Percentiles rank a stretch among this genome's conserved stretches.
Evolutionary conservation across 2,329 filamentous ascomycete species (phyloP).

Genomic region (Colletotrichum higginsianum): DNA sequence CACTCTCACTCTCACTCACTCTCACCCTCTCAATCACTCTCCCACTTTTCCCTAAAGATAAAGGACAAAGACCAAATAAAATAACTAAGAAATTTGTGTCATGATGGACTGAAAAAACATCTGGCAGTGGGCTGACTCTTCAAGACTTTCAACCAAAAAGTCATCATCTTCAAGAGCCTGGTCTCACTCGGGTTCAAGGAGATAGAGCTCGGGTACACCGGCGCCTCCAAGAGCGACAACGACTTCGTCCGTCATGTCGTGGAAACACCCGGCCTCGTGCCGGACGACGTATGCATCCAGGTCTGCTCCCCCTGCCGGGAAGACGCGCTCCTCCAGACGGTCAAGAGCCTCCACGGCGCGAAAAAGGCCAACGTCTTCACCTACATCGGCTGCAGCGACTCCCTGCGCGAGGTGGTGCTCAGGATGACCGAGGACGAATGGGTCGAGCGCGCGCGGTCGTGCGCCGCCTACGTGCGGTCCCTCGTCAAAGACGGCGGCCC

Average conservation of each 20-base stretch:
- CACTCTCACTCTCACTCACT: no score
- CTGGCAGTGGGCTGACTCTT: background rate
- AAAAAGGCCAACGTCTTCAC: constrained; percentile 96
- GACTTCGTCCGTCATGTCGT: constrained; percentile 91
- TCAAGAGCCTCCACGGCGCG: constrained; percentile 87
- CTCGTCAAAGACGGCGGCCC: constrained; percentile 86
- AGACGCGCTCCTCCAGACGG: constrained; percentile 91
- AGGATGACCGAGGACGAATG: constrained; percentile 86
- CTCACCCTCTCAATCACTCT: no score
- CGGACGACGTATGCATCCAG: constrained; percentile 91
- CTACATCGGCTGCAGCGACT: constrained; percentile 95
- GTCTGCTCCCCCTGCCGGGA: constrained; percentile 92
- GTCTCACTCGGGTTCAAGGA: constrained; percentile 94
- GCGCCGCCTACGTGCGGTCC: constrained; percentile 86
- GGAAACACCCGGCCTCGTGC: constrained; percentile 84
- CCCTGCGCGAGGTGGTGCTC: constrained; percentile 93
- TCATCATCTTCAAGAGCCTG: constrained; percentile 94
- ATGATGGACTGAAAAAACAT: background rate
- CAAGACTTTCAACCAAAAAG: constrained; percentile 91
- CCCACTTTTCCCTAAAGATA: no score
- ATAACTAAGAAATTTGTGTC: background rate
- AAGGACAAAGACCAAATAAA: no score
- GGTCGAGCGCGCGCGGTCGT: constrained; percentile 75
- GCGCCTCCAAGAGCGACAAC: constrained; percentile 93
- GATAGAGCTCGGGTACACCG: constrained; percentile 97